Evolutionary conservation across 768 basidiomycete species (phyloP), one percentile per base, ranked within the genome.

Genomic region (Brasilioporus rufonigricans): DNA sequence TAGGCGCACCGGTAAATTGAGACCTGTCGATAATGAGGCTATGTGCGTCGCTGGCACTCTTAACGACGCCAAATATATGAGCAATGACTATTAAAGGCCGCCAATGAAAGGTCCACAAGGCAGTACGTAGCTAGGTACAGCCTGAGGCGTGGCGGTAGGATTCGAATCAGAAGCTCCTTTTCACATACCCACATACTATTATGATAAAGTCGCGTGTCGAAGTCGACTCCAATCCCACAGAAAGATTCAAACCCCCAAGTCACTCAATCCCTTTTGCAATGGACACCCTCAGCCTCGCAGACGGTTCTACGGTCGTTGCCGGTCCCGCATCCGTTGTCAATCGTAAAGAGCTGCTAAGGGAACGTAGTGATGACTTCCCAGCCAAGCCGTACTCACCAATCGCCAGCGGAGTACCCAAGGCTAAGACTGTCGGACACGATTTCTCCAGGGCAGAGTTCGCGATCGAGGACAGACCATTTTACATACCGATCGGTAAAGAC

Each of bases 401-500:
- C 43, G 40, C 57, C 49, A 53, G 55, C 40, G 59, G 27, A 7
- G 13, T 53, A 44, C 26, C 61, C 47, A 61, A 63, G 50, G 27
- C 48, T 48, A 56, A 38, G 46, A 6, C 57, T 57, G 44, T 55
- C 33, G 65, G 46, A 33, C 69, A 70, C 49, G 73, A 76, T 39
- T 83, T 85, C 59, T 66, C 77, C 53, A 77, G 70, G 19, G 70
- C 73, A 32, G 82, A 86, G 48, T 80, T 81, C 57, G 70, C 71
- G 26, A 59, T 82, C 7, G 77, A 81, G 53, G 80, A 85, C 27
- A 73, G 86, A 40, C 84, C 85, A 0, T 91, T 89, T 75, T 86
- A 90, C 60, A 77, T 92, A 44, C 77, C 74, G 3, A 88, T 92
- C 52, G 78, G 76, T 16, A 83, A 80, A 62, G 77, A 77, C n/a